phyloP scores from a whole-genome alignment of 2,329 filamentous ascomycete species.

The Epichloe brachyelytri region DNA sequence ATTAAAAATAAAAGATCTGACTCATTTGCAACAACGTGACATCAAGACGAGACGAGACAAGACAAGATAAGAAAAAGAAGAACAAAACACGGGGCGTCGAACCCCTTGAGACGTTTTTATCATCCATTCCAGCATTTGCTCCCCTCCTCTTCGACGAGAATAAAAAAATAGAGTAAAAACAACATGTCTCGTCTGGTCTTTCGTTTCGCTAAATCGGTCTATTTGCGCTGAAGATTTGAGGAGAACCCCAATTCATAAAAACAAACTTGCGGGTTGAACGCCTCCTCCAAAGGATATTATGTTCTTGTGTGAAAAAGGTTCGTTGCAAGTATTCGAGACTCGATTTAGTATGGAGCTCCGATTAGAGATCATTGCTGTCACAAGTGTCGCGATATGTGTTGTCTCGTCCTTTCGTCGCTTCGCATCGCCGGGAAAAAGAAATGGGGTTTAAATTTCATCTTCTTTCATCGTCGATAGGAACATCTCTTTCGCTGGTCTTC shows the following conservation, averaged over 20 bases:
- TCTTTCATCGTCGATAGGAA: slow-evolving; percentile 1
- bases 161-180: neutral
- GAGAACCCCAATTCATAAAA: slow-evolving; percentile 1
- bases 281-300: neutral
- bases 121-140: neutral
- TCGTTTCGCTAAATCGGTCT: slow-evolving; percentile 2
- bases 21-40: neutral
- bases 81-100: neutral
- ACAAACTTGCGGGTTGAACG: neutral
- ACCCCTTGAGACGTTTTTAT: neutral
- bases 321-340: slow-evolving; percentile 1
- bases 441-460: slow-evolving; percentile 2
- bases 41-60: neutral
- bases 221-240: slow-evolving; percentile 4
- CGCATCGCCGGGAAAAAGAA: slow-evolving; percentile 1
- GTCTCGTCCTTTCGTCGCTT: slow-evolving; percentile 1
- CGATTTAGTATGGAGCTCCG: neutral
- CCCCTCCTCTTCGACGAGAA: neutral
- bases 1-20: neutral
- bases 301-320: neutral
- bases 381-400: neutral
- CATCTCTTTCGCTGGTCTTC: neutral
- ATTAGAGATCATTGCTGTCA: neutral
- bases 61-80: neutral
- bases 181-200: slow-evolving; percentile 1